A percentile compares a stretch with the other conserved stretches of the same genome.
These are phyloP conservation scores for Alternaria ventricosa DNA, from an alignment of 2,329 filamentous ascomycete species.

Conservation along the genomic window DNA sequence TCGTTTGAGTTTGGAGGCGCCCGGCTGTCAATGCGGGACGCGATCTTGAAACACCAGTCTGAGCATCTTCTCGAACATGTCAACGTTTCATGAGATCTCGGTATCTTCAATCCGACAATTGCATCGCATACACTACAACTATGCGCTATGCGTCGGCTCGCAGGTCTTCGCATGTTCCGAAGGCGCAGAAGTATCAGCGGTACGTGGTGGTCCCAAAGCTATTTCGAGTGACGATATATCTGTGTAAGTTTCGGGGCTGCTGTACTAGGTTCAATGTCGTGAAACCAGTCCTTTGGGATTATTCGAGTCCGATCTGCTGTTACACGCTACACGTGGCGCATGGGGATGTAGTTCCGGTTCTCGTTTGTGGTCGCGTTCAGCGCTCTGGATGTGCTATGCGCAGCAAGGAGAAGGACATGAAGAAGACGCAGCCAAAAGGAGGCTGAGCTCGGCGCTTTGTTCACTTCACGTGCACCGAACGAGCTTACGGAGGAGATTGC, in stretches of 20 bases:
- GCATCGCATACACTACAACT: conserved; percentile 10
- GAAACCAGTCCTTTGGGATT: conserved; percentile 14
- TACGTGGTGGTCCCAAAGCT: neutral
- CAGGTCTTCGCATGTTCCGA: conserved; percentile 3
- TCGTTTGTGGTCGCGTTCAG: conserved; percentile 21
- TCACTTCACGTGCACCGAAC: conserved; percentile 5
- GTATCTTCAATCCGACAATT: conserved; percentile 8
- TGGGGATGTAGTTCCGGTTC: conserved; percentile 16
- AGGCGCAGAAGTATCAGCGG: neutral
- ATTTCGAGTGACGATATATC: neutral
- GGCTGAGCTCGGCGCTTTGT: conserved; percentile 3
- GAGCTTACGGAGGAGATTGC: conserved; percentile 3
- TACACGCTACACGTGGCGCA: conserved; percentile 24
- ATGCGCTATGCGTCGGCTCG: neutral
- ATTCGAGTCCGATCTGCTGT: conserved; percentile 16
- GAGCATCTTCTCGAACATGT: conserved; percentile 29
- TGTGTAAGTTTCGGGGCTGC: conserved; percentile 6
- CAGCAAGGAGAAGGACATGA: conserved; percentile 15
- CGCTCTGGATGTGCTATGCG: conserved; percentile 23
- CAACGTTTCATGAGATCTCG: conserved; percentile 33
- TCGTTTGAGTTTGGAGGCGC: conserved; percentile 5
- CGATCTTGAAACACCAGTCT: conserved; percentile 25
- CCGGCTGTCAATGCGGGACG: conserved; percentile 13
- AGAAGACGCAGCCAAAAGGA: conserved; percentile 13
- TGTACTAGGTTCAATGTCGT: conserved; percentile 22